These are phyloP conservation scores for Sporothrix humicola DNA, from an alignment of 2,329 filamentous ascomycete genomes.

Conservation along the genomic window DNA sequence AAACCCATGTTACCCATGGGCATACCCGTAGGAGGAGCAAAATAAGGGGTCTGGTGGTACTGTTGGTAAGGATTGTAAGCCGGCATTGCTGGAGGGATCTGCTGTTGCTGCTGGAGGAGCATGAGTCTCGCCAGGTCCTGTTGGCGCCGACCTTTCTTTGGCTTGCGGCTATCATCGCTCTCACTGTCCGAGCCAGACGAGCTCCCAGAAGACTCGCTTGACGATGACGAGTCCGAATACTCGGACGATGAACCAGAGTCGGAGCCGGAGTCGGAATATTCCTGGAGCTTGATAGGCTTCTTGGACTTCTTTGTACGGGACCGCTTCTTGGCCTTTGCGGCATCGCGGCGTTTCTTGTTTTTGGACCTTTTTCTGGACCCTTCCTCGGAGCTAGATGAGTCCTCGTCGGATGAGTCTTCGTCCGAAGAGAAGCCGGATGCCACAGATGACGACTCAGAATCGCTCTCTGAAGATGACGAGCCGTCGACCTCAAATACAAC, in stretches of 20 bases:
- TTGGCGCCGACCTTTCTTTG: not conserved
- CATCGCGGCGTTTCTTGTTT: slow-evolving; percentile 44
- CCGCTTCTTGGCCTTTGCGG: slow-evolving; percentile 43
- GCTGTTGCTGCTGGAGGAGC: slow-evolving; percentile 29
- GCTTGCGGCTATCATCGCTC: not conserved
- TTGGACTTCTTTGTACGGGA: slow-evolving; percentile 41
- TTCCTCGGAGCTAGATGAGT: slow-evolving; percentile 39
- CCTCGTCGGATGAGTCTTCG: slow-evolving; percentile 37
- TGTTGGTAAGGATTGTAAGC: slow-evolving; percentile 28
- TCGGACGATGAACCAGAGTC: slow-evolving; percentile 20
- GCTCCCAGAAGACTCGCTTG: slow-evolving; percentile 37
- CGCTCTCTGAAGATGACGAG: slow-evolving; percentile 25
- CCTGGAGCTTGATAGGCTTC: slow-evolving; percentile 40
- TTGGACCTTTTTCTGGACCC: slow-evolving; percentile 41
- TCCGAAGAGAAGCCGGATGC: slow-evolving; percentile 36
- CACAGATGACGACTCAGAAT: slow-evolving; percentile 24
- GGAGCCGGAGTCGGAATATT: slow-evolving; percentile 35
- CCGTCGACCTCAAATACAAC: slow-evolving; percentile 36
- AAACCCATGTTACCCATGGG: slow-evolving; percentile 16
- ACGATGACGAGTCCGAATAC: slow-evolving; percentile 33
- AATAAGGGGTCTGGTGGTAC: slow-evolving; percentile 17
- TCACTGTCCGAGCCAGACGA: slow-evolving; percentile 35
- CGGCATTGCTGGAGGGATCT: not conserved
- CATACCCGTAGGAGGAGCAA: slow-evolving; percentile 2
- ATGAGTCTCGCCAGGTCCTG: slow-evolving; percentile 25